These are phyloP conservation scores for Sphenostylis stenocarpa DNA, from an alignment of 306 rosid species.

Conservation along the genomic window DNA sequence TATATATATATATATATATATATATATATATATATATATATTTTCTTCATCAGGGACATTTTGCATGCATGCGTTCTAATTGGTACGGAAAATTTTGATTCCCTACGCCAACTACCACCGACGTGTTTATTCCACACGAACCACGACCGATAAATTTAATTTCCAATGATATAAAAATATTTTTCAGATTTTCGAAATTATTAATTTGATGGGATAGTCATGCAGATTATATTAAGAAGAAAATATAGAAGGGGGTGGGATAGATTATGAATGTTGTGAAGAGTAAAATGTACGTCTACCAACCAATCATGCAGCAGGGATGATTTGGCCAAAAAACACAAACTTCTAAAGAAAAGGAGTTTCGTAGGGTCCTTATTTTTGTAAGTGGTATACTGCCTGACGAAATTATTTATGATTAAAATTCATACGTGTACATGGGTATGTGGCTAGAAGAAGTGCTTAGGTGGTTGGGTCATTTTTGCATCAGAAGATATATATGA, in stretches of 20 bases:
- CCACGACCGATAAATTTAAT: background rate
- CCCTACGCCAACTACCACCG: background rate
- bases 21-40: no score
- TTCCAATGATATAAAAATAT: background rate
- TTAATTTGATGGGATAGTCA: background rate
- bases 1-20: no score
- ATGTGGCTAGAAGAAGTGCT: slow-evolving; percentile 35
- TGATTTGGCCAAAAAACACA: slow-evolving; percentile 8
- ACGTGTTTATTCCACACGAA: slow-evolving; percentile 1
- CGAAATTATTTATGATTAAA: slow-evolving; percentile 29
- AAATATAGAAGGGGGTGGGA: background rate
- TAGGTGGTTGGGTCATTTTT: slow-evolving; percentile 16
- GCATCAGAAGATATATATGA: slow-evolving; percentile 25
- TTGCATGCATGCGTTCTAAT: slow-evolving; percentile 11
- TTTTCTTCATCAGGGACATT: background rate
- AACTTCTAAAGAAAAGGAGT: background rate
- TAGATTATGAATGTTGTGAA: background rate
- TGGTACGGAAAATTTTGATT: slow-evolving; percentile 11
- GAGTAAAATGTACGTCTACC: background rate
- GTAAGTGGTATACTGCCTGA: slow-evolving; percentile 11
- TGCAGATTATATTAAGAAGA: background rate
- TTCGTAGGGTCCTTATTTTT: slow-evolving; percentile 32
- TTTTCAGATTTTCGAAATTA: background rate
- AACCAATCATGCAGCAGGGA: background rate
- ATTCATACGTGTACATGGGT: slow-evolving; percentile 29